These are phyloP conservation scores for Ophiocytium majus DNA, from an alignment of 352 stramenopile species.

Conservation along the genomic window DNA sequence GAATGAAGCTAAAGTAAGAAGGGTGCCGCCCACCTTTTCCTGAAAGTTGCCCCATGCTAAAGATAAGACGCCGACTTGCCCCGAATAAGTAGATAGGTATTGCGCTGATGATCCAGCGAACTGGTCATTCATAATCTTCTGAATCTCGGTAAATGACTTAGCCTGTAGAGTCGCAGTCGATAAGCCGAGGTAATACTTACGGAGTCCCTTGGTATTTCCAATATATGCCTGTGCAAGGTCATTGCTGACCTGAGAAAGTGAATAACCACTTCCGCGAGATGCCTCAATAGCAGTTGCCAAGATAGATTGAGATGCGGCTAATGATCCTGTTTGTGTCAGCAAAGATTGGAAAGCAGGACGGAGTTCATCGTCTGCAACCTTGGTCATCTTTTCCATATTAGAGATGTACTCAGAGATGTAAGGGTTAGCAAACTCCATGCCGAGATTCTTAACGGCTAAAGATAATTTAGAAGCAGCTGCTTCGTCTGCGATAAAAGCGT, in stretches of 20 bases:
- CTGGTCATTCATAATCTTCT: neutral
- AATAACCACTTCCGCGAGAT: neutral
- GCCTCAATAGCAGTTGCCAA: neutral
- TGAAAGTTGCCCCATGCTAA: neutral
- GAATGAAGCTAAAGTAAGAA: neutral
- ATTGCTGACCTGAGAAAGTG: neutral
- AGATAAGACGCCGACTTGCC: neutral
- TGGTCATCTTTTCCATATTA: neutral
- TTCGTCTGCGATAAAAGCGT: neutral
- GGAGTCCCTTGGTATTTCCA: neutral
- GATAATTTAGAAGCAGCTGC: neutral
- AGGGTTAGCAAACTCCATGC: neutral
- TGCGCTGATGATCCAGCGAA: neutral
- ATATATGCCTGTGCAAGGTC: neutral
- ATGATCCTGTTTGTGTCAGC: neutral
- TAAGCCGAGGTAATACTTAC: neutral
- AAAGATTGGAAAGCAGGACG: neutral
- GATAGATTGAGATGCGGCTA: neutral
- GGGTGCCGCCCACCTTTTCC: neutral
- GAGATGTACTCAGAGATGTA: neutral
- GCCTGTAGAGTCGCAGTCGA: neutral
- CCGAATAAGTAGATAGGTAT: neutral
- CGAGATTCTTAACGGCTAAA: constrained; percentile 14
- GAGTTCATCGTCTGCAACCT: neutral
- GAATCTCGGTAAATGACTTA: neutral